phyloP scores from a whole-genome alignment of 73 alveolate genomes.

The Paramecium octaurelia region DNA sequence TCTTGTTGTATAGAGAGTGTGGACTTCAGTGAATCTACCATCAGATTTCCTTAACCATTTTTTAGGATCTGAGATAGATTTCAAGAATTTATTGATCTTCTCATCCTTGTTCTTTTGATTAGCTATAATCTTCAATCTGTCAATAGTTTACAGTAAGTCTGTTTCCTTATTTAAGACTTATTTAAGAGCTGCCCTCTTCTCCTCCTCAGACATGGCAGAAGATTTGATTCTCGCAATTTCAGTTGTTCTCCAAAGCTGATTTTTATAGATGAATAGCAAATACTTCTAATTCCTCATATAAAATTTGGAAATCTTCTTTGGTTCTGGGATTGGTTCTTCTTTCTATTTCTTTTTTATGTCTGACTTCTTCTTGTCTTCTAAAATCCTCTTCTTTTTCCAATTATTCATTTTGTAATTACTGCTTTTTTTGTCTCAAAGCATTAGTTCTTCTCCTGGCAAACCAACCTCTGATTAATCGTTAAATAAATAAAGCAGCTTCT shows the following conservation, averaged over 20 bases:
- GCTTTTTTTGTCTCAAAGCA: constrained; percentile 79
- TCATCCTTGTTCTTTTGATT: constrained; percentile 87
- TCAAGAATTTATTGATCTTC: constrained; percentile 90
- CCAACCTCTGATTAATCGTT: constrained; percentile 83
- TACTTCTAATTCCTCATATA: constrained; percentile 95
- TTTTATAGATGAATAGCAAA: not conserved
- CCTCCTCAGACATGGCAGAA: constrained; percentile 62
- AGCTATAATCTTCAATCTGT: constrained; percentile 97
- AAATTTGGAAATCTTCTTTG: constrained; percentile 92
- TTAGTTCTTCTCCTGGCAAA: constrained; percentile 81
- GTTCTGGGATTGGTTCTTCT: constrained; percentile 98
- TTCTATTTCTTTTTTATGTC: constrained; percentile 97
- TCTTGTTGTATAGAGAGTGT: constrained; percentile 94
- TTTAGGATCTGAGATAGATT: constrained; percentile 94
- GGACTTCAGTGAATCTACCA: constrained; percentile 94
- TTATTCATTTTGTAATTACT: constrained; percentile 84
- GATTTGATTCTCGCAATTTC: constrained; percentile 92
- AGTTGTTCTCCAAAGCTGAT: constrained; percentile 79
- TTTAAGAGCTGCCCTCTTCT: constrained; percentile 88
- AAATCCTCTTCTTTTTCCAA: constrained; percentile 90
- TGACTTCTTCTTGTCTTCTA: constrained; percentile 93
- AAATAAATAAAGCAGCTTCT: constrained; percentile 88
- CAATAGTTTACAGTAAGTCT: constrained; percentile 95
- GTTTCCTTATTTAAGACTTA: constrained; percentile 97
- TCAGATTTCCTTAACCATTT: constrained; percentile 77